Percentiles rank a stretch among this genome's conserved stretches.
phyloP scores from a whole-genome alignment of 2,329 filamentous ascomycete genomes.

The Acarospora socialis region DNA sequence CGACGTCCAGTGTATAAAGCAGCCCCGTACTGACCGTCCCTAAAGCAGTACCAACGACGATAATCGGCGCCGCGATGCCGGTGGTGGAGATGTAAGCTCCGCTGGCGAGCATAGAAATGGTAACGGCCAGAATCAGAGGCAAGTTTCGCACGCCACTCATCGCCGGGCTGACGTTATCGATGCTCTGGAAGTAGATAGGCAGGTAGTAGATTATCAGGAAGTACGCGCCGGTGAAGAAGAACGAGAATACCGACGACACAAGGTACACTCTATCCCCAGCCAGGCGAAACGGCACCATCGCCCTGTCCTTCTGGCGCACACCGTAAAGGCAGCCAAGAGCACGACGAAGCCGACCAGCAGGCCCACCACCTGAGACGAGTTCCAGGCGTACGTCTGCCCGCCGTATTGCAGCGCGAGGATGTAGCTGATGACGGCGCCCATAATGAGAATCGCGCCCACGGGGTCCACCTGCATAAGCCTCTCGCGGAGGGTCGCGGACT shows the following conservation, averaged over 20 bases:
- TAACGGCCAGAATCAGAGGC: slow-evolving; percentile 31
- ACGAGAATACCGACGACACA: slow-evolving; percentile 25
- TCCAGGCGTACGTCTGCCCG: slow-evolving; percentile 32
- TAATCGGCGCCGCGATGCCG: not conserved
- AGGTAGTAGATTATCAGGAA: slow-evolving; percentile 17
- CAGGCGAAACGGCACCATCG: slow-evolving; percentile 37
- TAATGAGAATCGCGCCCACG: slow-evolving; percentile 21
- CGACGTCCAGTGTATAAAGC: slow-evolving; percentile 13
- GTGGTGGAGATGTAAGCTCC: slow-evolving; percentile 6
- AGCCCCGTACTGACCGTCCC: slow-evolving; percentile 12
- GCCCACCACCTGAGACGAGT: slow-evolving; percentile 28
- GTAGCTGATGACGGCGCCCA: slow-evolving; percentile 28
- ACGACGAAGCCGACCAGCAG: slow-evolving; percentile 28
- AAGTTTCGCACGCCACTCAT: slow-evolving; percentile 27
- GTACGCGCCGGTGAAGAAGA: slow-evolving; percentile 10
- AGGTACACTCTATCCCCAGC: slow-evolving; percentile 28
- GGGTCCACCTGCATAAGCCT: slow-evolving; percentile 18
- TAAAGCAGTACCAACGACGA: slow-evolving; percentile 9
- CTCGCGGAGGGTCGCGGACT: slow-evolving; percentile 9
- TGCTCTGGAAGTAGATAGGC: slow-evolving; percentile 29
- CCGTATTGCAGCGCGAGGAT: slow-evolving; percentile 37
- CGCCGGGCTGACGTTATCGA: slow-evolving; percentile 26
- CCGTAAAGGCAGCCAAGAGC: slow-evolving; percentile 22
- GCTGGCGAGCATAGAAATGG: slow-evolving; percentile 25
- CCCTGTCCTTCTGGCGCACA: slow-evolving; percentile 29